Evolutionary conservation across 768 basidiomycete species (phyloP).

Genomic region (Astraeus odoratus): DNA sequence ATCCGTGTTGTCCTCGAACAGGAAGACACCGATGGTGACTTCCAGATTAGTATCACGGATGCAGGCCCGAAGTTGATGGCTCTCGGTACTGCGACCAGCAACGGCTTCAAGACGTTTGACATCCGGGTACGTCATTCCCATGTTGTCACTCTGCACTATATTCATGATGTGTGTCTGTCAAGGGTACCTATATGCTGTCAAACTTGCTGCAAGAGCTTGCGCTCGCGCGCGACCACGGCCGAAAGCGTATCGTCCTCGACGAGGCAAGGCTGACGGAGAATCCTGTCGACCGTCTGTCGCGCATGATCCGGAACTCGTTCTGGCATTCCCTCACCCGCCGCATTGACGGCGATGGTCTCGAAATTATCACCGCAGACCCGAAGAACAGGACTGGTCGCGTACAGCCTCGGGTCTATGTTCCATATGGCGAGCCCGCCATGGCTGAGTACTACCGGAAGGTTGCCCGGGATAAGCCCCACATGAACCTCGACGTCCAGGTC

Average conservation of each 20-base stretch:
- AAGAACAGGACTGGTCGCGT: constrained; percentile 92
- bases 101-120: constrained; percentile 97
- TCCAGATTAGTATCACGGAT: constrained; percentile 94
- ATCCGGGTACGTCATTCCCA: constrained; percentile 56
- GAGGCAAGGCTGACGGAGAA: constrained; percentile 97
- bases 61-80: constrained; percentile 96
- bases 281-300: constrained; percentile 90
- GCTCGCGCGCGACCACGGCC: constrained; percentile 87
- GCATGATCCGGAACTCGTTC: constrained; percentile 97
- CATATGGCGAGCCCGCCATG: constrained; percentile 89
- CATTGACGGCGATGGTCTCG: constrained; percentile 95
- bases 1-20: constrained; percentile 94
- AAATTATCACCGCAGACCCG: constrained; percentile 96
- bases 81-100: constrained; percentile 92
- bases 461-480: constrained; percentile 84
- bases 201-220: constrained; percentile 99
- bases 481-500: constrained; percentile 89
- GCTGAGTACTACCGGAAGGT: constrained; percentile 92
- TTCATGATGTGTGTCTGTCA: constrained; percentile 11
- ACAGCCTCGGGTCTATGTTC: constrained; percentile 92
- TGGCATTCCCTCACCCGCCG: constrained; percentile 96
- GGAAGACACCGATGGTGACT: constrained; percentile 95
- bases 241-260: constrained; percentile 97
- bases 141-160: not conserved
- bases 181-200: constrained; percentile 99